Conservation (phyloP, 2,329 filamentous ascomycete species). For the Beauveria brongniartii region DNA sequence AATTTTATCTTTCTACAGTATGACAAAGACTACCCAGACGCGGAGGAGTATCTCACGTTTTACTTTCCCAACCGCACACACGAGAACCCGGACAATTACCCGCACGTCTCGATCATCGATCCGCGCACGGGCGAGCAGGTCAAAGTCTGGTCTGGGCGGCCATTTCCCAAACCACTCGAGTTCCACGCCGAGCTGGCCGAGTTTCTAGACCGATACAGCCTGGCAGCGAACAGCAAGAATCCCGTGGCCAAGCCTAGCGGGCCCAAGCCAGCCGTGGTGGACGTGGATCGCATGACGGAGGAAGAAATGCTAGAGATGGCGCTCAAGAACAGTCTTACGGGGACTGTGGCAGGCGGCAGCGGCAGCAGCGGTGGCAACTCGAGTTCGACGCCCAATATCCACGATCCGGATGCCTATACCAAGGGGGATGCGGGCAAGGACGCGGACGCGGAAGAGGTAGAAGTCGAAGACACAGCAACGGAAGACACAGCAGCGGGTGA, state of each 20-base stretch:
- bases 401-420: conserved; percentile 84
- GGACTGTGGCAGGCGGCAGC: conserved; percentile 36
- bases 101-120: conserved; percentile 92
- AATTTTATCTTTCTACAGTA: conserved; percentile 97
- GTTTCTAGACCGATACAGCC: conserved; percentile 93
- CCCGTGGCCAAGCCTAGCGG: conserved; percentile 64
- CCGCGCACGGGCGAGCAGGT: conserved; percentile 94
- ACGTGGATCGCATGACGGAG: conserved; percentile 85
- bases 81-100: conserved; percentile 83
- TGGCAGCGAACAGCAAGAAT: conserved; percentile 83
- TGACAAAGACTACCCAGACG: conserved; percentile 72
- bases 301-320: conserved; percentile 97
- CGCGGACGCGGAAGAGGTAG: conserved; percentile 35
- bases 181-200: conserved; percentile 90
- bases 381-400: conserved; percentile 42
- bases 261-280: conserved; percentile 59
- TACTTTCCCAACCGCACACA: conserved; percentile 67
- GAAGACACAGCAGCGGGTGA: conserved; percentile 28
- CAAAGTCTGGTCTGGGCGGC: conserved; percentile 86
- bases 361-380: conserved; percentile 23
- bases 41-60: conserved; percentile 77
- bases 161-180: conserved; percentile 66
- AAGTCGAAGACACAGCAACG: conserved; percentile 28
- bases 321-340: conserved; percentile 75
- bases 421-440: conserved; percentile 46